Conservation (phyloP, 139 green algal genomes). For the Coccomyxa sp. region DNA sequence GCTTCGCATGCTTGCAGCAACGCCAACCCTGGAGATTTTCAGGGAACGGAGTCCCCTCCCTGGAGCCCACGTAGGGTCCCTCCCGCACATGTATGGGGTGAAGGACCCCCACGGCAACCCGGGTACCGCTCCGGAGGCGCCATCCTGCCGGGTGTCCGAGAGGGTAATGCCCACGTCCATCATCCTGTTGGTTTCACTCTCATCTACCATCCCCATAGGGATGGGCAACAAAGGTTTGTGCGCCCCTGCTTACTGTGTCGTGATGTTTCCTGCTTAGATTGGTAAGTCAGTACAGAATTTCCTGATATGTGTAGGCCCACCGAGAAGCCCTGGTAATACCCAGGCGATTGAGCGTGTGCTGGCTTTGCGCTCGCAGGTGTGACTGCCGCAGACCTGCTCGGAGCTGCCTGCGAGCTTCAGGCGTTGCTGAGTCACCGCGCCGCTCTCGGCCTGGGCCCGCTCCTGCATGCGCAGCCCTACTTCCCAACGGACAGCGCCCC, state of each 20-base stretch:
- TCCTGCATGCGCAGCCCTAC: not conserved
- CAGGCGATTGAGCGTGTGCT: not conserved
- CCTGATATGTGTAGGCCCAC: too few relatives aligned
- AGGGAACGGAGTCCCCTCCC: not conserved
- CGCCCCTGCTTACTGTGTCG: too few relatives aligned
- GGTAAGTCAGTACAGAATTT: too few relatives aligned
- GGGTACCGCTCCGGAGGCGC: not conserved
- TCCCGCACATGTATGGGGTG: not conserved
- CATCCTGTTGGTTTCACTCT: too few relatives aligned
- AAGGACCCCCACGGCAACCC: too few relatives aligned
- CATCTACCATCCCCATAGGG: too few relatives aligned
- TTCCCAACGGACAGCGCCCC: not conserved
- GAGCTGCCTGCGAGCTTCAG: not conserved
- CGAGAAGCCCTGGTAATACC: too few relatives aligned
- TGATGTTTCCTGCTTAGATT: too few relatives aligned
- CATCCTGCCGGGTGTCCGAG: too few relatives aligned
- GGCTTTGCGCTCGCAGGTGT: not conserved
- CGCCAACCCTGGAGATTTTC: not conserved
- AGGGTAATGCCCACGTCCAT: too few relatives aligned
- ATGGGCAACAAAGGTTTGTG: too few relatives aligned
- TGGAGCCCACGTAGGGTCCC: not conserved
- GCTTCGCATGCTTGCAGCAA: not conserved
- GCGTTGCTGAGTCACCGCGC: not conserved
- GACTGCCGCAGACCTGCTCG: not conserved
- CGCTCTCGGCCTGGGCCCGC: not conserved